Conservation (phyloP, 1,284 basidiomycete species). For the Malassezia psittaci region DNA sequence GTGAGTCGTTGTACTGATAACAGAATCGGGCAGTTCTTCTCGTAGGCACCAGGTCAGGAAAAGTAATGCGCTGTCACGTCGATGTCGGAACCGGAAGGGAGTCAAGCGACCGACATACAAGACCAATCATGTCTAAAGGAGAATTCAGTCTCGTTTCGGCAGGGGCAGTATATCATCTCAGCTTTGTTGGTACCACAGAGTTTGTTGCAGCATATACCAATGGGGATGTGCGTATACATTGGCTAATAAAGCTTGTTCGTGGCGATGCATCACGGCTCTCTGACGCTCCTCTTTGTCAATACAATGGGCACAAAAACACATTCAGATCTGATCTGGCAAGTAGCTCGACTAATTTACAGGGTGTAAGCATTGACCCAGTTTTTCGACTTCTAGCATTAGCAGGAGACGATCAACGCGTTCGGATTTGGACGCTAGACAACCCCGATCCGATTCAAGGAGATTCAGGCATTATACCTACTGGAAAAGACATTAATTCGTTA, state of each 20-base stretch:
- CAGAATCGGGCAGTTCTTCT: not conserved
- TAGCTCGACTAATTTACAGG: not conserved
- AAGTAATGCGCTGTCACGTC: not conserved
- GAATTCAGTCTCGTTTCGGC: not conserved
- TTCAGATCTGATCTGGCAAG: slow-evolving; percentile 9
- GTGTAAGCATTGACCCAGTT: not conserved
- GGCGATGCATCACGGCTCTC: not conserved
- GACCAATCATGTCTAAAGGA: too few species aligned
- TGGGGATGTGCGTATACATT: slow-evolving; percentile 3
- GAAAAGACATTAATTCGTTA: not conserved
- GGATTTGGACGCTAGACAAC: slow-evolving; percentile 11
- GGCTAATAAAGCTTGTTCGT: slow-evolving; percentile 4
- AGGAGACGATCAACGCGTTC: slow-evolving; percentile 10
- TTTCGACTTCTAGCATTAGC: slow-evolving; percentile 6
- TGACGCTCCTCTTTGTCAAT: slow-evolving; percentile 3
- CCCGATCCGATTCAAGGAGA: not conserved
- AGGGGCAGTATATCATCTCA: slow-evolving; percentile 2
- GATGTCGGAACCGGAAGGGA: not conserved
- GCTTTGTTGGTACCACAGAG: not conserved
- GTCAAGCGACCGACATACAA: too few species aligned
- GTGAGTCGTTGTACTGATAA: not conserved
- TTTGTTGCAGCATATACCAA: slow-evolving; percentile 15
- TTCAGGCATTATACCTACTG: too few species aligned
- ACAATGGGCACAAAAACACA: slow-evolving; percentile 5
- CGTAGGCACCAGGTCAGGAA: slow-evolving; percentile 3